These are phyloP conservation scores for Sonneratia caseolaris DNA, from an alignment of 345 rosid genomes.

Conservation along the genomic window DNA sequence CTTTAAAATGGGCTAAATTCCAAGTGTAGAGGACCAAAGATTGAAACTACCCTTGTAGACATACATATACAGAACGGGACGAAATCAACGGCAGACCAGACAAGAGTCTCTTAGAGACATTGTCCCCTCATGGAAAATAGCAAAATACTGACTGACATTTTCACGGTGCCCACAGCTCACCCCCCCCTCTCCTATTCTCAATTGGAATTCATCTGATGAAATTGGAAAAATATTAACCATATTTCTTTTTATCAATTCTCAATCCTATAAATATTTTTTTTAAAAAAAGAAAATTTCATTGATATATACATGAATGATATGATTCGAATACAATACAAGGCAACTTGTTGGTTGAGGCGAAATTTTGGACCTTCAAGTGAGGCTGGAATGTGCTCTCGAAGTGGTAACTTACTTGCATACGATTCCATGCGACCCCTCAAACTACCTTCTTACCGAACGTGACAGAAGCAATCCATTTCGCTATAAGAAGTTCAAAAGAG, in stretches of 20 bases:
- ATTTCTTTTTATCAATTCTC: not conserved
- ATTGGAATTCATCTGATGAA: no score
- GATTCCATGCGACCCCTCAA: no score
- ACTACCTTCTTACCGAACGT: no score
- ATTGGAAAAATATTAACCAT: not conserved
- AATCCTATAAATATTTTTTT: no score
- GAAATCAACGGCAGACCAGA: not conserved
- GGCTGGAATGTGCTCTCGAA: no score
- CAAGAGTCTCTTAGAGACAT: not conserved
- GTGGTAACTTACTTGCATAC: no score
- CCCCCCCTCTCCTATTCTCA: not conserved
- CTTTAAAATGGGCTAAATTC: not conserved
- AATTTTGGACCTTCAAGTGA: no score
- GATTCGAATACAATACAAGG: no score
- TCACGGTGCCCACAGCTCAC: not conserved
- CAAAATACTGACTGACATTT: not conserved
- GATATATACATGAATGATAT: no score
- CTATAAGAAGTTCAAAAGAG: no score
- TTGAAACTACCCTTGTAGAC: not conserved
- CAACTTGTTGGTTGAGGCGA: no score
- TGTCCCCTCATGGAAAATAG: not conserved
- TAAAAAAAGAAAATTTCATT: no score
- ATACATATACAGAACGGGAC: not conserved
- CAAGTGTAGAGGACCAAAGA: not conserved
- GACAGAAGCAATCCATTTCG: not conserved